Evolutionary conservation across 768 basidiomycete species (phyloP).

Genomic region (Rhodosporidiobolus sp.): DNA sequence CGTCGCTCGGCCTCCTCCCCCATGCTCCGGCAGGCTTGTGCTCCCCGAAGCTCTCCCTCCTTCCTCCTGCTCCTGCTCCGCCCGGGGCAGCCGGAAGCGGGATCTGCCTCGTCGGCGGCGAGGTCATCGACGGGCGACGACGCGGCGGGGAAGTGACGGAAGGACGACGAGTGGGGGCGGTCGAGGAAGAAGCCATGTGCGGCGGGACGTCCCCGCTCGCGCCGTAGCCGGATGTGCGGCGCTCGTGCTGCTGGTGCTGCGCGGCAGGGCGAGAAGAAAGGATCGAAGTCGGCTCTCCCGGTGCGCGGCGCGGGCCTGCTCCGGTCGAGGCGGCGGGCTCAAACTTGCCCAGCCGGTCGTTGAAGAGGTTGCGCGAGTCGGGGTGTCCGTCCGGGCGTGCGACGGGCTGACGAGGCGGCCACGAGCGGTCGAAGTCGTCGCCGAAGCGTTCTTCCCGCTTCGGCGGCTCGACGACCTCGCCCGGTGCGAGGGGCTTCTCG

Average conservation of each 20-base stretch:
- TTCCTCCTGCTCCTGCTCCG: background rate
- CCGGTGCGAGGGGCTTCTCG: slow-evolving; percentile 32
- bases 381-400: slow-evolving; percentile 51
- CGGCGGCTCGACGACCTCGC: slow-evolving; percentile 54
- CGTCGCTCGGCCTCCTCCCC: slow-evolving; percentile 1
- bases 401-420: slow-evolving; percentile 58
- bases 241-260: slow-evolving; percentile 1
- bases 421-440: slow-evolving; percentile 93
- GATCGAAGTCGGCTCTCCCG: slow-evolving; percentile 43
- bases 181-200: slow-evolving; percentile 12
- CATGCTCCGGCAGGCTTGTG: background rate
- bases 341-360: slow-evolving; percentile 83
- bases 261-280: background rate
- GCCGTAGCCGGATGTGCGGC: background rate
- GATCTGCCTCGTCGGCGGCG: background rate
- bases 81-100: slow-evolving; percentile 17
- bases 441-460: slow-evolving; percentile 83
- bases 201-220: slow-evolving; percentile 10
- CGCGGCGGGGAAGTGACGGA: slow-evolving; percentile 27
- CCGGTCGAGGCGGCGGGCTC: slow-evolving; percentile 57
- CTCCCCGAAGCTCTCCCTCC: slow-evolving; percentile 4
- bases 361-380: slow-evolving; percentile 78
- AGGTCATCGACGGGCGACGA: slow-evolving; percentile 30
- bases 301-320: background rate
- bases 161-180: background rate